Percentiles rank a stretch among this genome's conserved stretches.
phyloP scores from a whole-genome alignment of 2,329 filamentous ascomycete genomes.

The Aspergillus ruber region DNA sequence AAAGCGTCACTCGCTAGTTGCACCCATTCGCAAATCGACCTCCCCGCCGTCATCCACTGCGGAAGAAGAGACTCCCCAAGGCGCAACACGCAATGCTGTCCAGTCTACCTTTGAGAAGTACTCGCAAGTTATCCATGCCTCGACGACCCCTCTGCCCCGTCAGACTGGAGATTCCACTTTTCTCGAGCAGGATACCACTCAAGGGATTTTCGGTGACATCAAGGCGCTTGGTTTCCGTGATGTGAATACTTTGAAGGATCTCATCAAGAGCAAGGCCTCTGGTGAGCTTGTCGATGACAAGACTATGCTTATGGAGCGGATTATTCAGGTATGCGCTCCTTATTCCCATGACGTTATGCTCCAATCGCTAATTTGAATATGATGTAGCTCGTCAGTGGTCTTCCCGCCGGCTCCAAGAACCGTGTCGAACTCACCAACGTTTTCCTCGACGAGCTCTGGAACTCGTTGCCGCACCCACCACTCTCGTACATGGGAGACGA shows the following conservation, averaged over 20 bases:
- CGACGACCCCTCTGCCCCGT: constrained; percentile 56
- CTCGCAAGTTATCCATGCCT: constrained; percentile 46
- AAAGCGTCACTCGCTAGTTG: constrained; percentile 29
- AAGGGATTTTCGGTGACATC: constrained; percentile 52
- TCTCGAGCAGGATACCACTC: constrained; percentile 44
- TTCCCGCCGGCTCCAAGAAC: constrained; percentile 57
- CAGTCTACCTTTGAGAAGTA: constrained; percentile 38
- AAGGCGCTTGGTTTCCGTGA: constrained; percentile 53
- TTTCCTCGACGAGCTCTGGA: constrained; percentile 66
- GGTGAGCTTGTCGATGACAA: constrained; percentile 65
- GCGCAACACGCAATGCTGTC: constrained; percentile 35
- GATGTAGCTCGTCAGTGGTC: constrained; percentile 54
- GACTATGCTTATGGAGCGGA: constrained; percentile 68
- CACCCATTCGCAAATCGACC: constrained; percentile 17
- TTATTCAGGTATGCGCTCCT: constrained; percentile 48
- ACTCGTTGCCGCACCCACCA: constrained; percentile 65
- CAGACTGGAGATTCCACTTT: constrained; percentile 60
- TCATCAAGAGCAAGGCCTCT: constrained; percentile 58
- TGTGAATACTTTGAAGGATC: constrained; percentile 54
- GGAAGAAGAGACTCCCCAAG: constrained; percentile 14
- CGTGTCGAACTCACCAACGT: constrained; percentile 58
- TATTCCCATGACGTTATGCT: neutral
- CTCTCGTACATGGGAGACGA: constrained; percentile 54
- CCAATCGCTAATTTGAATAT: neutral
- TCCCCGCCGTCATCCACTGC: constrained; percentile 8